phyloP scores from a whole-genome alignment of 768 basidiomycete species.

The Multifurca ochricompacta region DNA sequence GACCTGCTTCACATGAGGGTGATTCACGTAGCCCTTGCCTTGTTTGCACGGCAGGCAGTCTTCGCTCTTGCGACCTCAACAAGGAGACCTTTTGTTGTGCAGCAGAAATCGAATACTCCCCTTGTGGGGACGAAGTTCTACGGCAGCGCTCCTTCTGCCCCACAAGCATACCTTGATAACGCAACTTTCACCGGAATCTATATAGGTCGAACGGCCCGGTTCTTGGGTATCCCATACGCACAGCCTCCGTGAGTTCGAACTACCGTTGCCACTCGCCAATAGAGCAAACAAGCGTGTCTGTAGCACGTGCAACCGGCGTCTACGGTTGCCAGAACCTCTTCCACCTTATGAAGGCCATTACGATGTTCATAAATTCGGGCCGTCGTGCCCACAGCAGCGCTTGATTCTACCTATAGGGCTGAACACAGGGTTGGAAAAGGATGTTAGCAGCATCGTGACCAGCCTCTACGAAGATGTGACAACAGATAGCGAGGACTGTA shows the following conservation, averaged over 20 bases:
- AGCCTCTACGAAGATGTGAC: conserved; percentile 15
- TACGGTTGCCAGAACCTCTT: conserved; percentile 18
- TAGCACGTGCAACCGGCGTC: conserved; percentile 16
- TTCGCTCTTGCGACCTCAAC: not conserved
- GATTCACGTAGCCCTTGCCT: not conserved
- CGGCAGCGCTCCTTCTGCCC: not conserved
- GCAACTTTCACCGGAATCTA: conserved; percentile 23
- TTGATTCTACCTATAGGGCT: conserved; percentile 4
- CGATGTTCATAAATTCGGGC: conserved; percentile 21
- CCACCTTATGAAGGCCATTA: conserved; percentile 19
- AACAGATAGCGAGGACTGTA: conserved; percentile 17
- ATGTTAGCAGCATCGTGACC: conserved; percentile 3
- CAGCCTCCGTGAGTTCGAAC: conserved; percentile 24
- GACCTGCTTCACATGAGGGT: not conserved
- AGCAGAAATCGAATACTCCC: not conserved
- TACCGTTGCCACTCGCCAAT: not conserved
- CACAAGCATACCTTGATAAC: conserved; percentile 22
- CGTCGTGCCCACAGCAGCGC: conserved; percentile 25
- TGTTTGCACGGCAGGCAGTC: not conserved
- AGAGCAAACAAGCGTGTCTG: not conserved
- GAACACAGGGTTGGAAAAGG: not conserved
- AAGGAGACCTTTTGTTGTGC: not conserved
- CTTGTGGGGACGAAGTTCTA: not conserved
- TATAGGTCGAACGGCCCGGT: conserved; percentile 14
- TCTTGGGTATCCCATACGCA: conserved; percentile 27